These are phyloP conservation scores for Carnegiea gigantea DNA, from an alignment of 179 eudicot species.

Conservation along the genomic window DNA sequence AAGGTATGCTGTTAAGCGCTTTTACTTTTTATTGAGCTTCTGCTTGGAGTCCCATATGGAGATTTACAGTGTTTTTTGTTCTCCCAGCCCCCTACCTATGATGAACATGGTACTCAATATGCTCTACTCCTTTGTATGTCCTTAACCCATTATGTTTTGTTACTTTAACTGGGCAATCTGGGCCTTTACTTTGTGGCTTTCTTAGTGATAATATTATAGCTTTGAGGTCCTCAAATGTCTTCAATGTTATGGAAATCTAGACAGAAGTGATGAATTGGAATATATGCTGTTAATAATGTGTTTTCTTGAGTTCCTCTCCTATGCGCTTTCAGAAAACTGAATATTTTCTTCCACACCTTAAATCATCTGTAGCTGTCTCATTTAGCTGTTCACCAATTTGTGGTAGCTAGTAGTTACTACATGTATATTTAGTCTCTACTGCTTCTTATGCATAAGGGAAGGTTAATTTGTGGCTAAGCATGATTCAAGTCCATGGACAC, in stretches of 20 bases:
- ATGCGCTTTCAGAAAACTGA: background rate
- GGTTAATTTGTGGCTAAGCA: slow-evolving; percentile 1
- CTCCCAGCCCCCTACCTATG: background rate
- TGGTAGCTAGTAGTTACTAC: background rate
- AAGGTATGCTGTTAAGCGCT: slow-evolving; percentile 33
- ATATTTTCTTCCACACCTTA: background rate
- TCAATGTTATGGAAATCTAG: background rate
- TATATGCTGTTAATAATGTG: background rate
- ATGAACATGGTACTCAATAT: background rate
- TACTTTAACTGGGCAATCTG: background rate
- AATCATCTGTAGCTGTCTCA: background rate
- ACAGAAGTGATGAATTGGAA: background rate
- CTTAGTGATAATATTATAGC: background rate
- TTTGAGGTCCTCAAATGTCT: background rate
- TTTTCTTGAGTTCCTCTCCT: background rate
- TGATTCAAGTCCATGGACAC: background rate
- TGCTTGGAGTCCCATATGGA: background rate
- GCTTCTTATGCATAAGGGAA: background rate
- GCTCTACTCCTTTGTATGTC: background rate
- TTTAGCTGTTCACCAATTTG: background rate
- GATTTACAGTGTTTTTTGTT: background rate
- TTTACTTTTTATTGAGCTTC: background rate
- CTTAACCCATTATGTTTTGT: background rate
- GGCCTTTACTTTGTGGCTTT: background rate
- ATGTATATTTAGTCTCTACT: too few species aligned